Conservation (phyloP, 2,329 filamentous ascomycete genomes). For the Juglanconis sp. region DNA sequence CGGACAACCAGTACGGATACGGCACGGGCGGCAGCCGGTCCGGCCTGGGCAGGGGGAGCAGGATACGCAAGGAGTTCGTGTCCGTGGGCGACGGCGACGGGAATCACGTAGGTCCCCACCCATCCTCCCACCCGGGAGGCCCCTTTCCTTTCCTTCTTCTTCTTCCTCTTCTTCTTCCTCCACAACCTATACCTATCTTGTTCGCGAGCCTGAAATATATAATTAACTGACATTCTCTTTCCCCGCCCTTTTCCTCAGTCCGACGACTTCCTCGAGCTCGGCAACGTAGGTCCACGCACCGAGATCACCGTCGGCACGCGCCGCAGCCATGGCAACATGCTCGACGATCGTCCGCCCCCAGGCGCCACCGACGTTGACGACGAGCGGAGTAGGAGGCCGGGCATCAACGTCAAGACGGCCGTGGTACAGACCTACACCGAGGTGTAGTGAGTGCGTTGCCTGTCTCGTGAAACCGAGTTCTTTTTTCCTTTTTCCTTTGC, state of each 20-base stretch:
- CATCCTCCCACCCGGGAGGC: background rate
- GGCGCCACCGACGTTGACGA: no score
- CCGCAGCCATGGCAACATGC: background rate
- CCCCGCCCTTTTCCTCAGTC: no score
- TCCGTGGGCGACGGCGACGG: constrained; percentile 11
- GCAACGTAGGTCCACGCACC: background rate
- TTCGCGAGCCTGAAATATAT: no score
- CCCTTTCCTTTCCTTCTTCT: background rate
- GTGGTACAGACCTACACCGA: no score
- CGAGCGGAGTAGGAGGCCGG: no score
- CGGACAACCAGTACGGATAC: background rate
- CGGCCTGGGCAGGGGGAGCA: constrained; percentile 5
- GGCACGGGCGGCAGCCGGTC: background rate
- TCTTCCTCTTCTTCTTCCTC: background rate
- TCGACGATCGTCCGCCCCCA: no score
- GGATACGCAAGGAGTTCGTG: constrained; percentile 14
- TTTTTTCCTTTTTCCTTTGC: no score
- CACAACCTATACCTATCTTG: background rate
- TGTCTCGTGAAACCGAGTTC: no score
- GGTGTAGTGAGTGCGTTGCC: no score
- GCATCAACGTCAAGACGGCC: no score
- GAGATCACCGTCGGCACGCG: constrained; percentile 8
- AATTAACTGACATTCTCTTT: no score
- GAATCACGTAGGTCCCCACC: background rate
- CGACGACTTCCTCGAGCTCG: constrained; percentile 18